Base-by-base conservation (phyloP, 805 yeast species). In the Starmerella powellii region DNA sequence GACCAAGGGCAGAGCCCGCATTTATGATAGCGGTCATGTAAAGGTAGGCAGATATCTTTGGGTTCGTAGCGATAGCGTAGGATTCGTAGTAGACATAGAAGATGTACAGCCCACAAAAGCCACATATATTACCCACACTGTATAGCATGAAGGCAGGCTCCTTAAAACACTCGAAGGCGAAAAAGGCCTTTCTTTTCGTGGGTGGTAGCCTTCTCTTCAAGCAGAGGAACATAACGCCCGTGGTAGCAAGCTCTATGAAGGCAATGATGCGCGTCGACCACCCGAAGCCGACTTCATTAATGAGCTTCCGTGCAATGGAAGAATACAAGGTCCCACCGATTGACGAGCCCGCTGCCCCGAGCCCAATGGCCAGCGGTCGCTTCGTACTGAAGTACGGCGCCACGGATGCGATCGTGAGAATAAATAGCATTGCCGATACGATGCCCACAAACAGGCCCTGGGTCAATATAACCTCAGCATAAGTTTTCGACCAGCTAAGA, bases 221-320 rank as follows among this genome's bases (percentile, higher is more conserved):
- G n/a, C 55, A 34, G 6, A 56, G 16, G 15, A 55, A 50, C 35
- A 60, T 41, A 5, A 58, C 31, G 6, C 41, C 26, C 12, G 50
- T 43, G 12, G 62, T 56, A 0, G 45, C 62, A 8, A 63, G 46
- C 36, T 66, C 60, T 16, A 72, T 54, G 48, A 74, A 66, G 0
- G 72, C 73, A 37, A 72, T 57, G 13, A 66, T 60, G 38, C 80
- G 62, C 34, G 71, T 62, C 3, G 74, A 68, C 78, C 79, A 74
- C 10, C 61, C 63, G 50, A 70, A 73, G 1, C 79, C 79, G 19
- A 71, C 63, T 12, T 56, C 52, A 6, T 50, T 45, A 38, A 67
- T 64, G 36, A 72, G 55, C 16, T 54, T 55, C 33, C 69, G 63
- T 15, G 72, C 62, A 61, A 68, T 61, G 33, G 70, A 56, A 12